Percentiles rank a stretch among this genome's conserved stretches.
Conservation (phyloP, 1,284 basidiomycete species). For the Boletellus deceptivus region DNA sequence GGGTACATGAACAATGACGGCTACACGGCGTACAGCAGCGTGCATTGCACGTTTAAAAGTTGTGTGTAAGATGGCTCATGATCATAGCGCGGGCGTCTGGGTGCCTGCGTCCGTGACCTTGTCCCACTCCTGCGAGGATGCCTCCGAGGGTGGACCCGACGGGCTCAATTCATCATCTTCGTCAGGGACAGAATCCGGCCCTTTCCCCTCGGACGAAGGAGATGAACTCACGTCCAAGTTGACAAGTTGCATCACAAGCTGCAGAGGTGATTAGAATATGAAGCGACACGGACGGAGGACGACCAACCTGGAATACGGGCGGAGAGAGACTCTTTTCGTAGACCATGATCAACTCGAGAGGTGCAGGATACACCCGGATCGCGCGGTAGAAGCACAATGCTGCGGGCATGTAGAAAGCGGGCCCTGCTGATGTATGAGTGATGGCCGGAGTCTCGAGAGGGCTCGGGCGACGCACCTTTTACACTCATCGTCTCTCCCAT, state of each 20-base stretch:
- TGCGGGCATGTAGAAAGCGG: conserved; percentile 72
- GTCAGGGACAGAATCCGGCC: conserved; percentile 33
- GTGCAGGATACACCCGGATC: conserved; percentile 90
- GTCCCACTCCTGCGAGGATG: conserved; percentile 86
- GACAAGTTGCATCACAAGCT: conserved; percentile 87
- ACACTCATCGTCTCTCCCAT: conserved; percentile 83
- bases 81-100: conserved; percentile 44
- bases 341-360: conserved; percentile 88
- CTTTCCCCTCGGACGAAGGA: conserved; percentile 40
- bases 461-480: conserved; percentile 54
- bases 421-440: conserved; percentile 50
- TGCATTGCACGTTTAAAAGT: conserved; percentile 31
- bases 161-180: conserved; percentile 56
- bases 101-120: conserved; percentile 70
- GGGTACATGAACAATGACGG: conserved; percentile 27
- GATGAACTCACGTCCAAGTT: conserved; percentile 82
- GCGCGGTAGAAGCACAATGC: conserved; percentile 93
- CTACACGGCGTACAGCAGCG: conserved; percentile 34
- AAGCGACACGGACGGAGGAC: background rate
- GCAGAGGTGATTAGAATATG: background rate
- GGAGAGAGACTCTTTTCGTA: conserved; percentile 91
- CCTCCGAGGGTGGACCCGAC: conserved; percentile 72
- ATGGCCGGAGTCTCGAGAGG: background rate
- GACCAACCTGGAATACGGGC: conserved; percentile 76
- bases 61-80: conserved; percentile 30